Conservation (phyloP, 2,329 filamentous ascomycete species). For the Mycosphaerella arachidis region DNA sequence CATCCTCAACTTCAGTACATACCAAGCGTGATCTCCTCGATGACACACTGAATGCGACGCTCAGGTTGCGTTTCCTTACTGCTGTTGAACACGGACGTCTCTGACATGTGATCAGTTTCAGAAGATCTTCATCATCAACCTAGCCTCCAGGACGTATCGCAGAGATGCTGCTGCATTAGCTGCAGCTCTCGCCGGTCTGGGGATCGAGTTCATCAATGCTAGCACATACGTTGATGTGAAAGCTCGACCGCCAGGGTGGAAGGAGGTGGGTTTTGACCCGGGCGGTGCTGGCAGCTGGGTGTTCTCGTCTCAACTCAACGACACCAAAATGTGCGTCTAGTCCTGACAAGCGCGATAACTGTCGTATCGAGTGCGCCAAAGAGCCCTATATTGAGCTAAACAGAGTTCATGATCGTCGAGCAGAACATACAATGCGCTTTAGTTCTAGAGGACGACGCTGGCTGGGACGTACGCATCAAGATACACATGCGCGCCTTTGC, state of each 20-base stretch:
- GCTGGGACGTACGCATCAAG: slow-evolving; percentile 41
- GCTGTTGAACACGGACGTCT: too few species aligned
- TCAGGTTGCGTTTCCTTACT: too few species aligned
- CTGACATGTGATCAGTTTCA: slow-evolving; percentile 37
- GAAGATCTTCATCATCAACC: slow-evolving; percentile 48
- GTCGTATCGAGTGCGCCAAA: too few species aligned
- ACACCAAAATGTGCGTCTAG: slow-evolving; percentile 17
- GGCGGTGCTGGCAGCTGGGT: slow-evolving; percentile 22
- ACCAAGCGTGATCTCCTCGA: too few species aligned
- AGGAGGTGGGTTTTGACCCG: too few species aligned
- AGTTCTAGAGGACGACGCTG: slow-evolving; percentile 42
- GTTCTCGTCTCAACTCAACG: slow-evolving; percentile 16
- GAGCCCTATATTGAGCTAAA: not conserved
- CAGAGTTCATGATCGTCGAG: slow-evolving; percentile 16
- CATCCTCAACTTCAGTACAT: too few species aligned
- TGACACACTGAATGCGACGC: too few species aligned
- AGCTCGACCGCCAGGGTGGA: not conserved
- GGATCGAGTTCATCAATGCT: slow-evolving; percentile 44
- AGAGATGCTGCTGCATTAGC: slow-evolving; percentile 47
- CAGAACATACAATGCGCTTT: slow-evolving; percentile 36
- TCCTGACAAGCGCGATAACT: not conserved
- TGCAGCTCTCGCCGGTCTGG: slow-evolving; percentile 43
- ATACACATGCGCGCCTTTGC: slow-evolving; percentile 33
- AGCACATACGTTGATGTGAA: slow-evolving; percentile 24
- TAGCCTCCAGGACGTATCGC: slow-evolving; percentile 47